A percentile compares a stretch with the other conserved stretches of the same genome.
Conservation (phyloP, 1,139 yeast species). For the Komagataea norvegica region DNA sequence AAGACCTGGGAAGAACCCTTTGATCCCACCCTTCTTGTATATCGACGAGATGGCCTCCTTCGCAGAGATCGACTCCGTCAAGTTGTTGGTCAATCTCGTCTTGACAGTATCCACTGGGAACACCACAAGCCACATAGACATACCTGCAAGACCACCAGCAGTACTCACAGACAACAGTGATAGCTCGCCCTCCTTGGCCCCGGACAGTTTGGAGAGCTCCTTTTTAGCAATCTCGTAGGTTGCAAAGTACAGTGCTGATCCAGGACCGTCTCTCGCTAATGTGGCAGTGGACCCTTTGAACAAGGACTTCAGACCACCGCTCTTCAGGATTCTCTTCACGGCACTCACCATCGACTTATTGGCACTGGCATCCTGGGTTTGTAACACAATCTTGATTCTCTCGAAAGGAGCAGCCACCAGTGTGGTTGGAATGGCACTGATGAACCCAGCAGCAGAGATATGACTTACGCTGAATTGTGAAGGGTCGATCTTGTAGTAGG, state of each 20-base stretch:
- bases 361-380: slow-evolving; percentile 58
- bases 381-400: slow-evolving; percentile 91
- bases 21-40: slow-evolving; percentile 70
- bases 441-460: slow-evolving; percentile 90
- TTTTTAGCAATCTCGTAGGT: slow-evolving; percentile 82
- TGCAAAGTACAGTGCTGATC: slow-evolving; percentile 95
- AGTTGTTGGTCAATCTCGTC: slow-evolving; percentile 75
- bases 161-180: slow-evolving; percentile 72
- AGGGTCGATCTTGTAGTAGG: slow-evolving; percentile 23
- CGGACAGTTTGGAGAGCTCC: slow-evolving; percentile 40
- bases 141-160: slow-evolving; percentile 95
- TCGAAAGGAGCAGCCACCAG: slow-evolving; percentile 96
- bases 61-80: slow-evolving; percentile 53
- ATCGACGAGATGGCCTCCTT: slow-evolving; percentile 60
- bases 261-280: slow-evolving; percentile 95
- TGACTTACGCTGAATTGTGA: slow-evolving; percentile 60
- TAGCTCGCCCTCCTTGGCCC: slow-evolving; percentile 41
- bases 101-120: slow-evolving; percentile 97
- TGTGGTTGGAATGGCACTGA: slow-evolving; percentile 93
- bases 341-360: slow-evolving; percentile 35
- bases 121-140: slow-evolving; percentile 93
- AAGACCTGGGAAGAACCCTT: slow-evolving; percentile 95
- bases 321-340: slow-evolving; percentile 62
- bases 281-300: slow-evolving; percentile 93
- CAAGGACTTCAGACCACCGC: slow-evolving; percentile 81